Base-by-base conservation (phyloP, 2,329 filamentous ascomycete species). In the Microdochium trichocladiopsis region DNA sequence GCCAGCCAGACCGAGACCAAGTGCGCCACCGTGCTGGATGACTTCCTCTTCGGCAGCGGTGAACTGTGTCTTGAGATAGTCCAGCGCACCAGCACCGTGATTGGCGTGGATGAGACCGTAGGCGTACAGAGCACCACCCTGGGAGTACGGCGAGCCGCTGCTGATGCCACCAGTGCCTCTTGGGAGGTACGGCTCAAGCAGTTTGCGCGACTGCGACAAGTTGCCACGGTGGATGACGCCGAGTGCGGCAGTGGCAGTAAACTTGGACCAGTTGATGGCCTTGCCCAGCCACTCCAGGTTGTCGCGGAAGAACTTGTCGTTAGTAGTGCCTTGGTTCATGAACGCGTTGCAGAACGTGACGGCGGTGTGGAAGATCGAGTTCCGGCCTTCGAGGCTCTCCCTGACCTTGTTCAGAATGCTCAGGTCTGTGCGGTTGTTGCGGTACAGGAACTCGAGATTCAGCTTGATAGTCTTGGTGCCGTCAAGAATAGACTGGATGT, bases 251-350 rank as follows among this genome's bases (percentile, higher is more conserved):
- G 94, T 99, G 14, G 94, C 94, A 1, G 94, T 96, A 68, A 99
- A 99, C 69, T 99, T 99, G 55, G 92, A 96, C 94, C 94, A 99
- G 74, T 99, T 99, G 48, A 97, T 91, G 24, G 94, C 94, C 76
- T 97, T 99, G 55, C 93, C 92, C 3, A 99, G 75, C 94, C 94
- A 99, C 59, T 99, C 94, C 23, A 99, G 73, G 66, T 99, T 99
- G 65, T 97, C 91, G 8, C 95, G 83, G 83, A 99, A 97, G 74
- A 99, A 99, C 64, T 93, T 95, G 72, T 99, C 94, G 62, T 96
- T 94, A 0, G 93, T 96, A 1, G 94, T 99, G 54, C 94, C 95
- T 51, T 95, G 92, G 67, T 99, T 95, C 94, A 99, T 99, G 69
- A 99, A 97, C 11, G 92, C 94, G 63, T 97, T 97, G 65, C 93